phyloP scores from a whole-genome alignment of 257 asterid genomes.

The Verbena officinalis region DNA sequence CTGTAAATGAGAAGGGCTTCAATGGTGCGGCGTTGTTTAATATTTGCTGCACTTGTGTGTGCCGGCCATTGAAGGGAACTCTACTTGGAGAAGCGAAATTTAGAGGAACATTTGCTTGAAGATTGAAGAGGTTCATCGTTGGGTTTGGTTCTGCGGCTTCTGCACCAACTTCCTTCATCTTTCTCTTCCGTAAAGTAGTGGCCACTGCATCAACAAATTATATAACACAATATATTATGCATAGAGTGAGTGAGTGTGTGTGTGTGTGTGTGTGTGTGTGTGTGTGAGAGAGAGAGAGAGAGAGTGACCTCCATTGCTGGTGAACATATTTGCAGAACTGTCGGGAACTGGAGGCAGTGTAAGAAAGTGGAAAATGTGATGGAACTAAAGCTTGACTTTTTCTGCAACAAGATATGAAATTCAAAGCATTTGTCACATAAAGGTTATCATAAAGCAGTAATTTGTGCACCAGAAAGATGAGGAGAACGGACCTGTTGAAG shows the following conservation, averaged over 20 bases:
- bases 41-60: background rate
- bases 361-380: background rate
- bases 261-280: no score
- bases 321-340: constrained; percentile 20
- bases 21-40: constrained; percentile 22
- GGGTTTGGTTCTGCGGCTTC: background rate
- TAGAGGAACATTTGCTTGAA: background rate
- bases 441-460: background rate
- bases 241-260: background rate
- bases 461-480: background rate
- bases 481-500: background rate
- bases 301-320: constrained; percentile 22
- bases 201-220: constrained; percentile 1
- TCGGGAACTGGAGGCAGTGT: background rate
- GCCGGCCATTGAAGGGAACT: background rate
- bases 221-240: background rate
- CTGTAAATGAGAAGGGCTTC: constrained; percentile 41
- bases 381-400: no score
- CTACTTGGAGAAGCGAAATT: background rate
- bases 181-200: constrained; percentile 36
- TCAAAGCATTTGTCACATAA: background rate
- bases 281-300: no score
- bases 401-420: no score
- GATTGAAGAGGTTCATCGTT: constrained; percentile 1
- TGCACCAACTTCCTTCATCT: constrained; percentile 35